Base-by-base conservation (phyloP, 2,329 filamentous ascomycete species). In the Paracoccidioides lutzii region DNA sequence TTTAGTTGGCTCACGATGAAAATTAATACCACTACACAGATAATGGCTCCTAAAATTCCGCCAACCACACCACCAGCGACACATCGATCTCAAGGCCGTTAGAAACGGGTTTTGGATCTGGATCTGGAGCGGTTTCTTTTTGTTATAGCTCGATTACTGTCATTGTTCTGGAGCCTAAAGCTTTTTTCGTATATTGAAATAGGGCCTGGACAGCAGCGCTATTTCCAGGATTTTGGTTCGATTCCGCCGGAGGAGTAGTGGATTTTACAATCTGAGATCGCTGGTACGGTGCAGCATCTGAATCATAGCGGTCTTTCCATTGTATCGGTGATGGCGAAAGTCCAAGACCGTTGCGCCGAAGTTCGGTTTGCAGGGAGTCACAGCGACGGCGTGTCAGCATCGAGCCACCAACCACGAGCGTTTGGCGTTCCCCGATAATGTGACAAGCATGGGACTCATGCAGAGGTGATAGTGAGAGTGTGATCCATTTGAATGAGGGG, bases 261-360 rank as follows among this genome's bases (percentile, higher is more conserved):
- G 46, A 9, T 4, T 50, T 28, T 30, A 50, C 32, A n/a, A 50
- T 5, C 15, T 50, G 12, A 5, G 46, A 35, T 9, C 30, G 15
- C 22, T 71, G 64, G 53, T 74, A 74, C n/a, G 58, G 54, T 1
- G 53, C 58, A 3, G 68, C 70, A 5, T 66, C 55, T 0, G 70
- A 64, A 32, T 73, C 63, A 56, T 71, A 75, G 1, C 61, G 57
- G 48, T 65, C 58, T 3, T 53, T 62, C 71, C 72, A 75, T 6
- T 57, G 46, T 59, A 73, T 63, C 61, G 2, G 66, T 68, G 67
- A 75, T 66, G 53, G 74, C 72, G 57, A 73, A 71, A 75, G 62
- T 2, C 72, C 70, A 15, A 75, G 61, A 0, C 70, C 69, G 40
- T 69, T 66, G 4, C 59, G 56, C 69, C 69, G 73, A 0, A 66